A percentile compares a stretch with the other conserved stretches of the same genome.
Evolutionary conservation across 2,329 filamentous ascomycete genomes (phyloP).

Genomic region (Tolypocladium endophyticum): DNA sequence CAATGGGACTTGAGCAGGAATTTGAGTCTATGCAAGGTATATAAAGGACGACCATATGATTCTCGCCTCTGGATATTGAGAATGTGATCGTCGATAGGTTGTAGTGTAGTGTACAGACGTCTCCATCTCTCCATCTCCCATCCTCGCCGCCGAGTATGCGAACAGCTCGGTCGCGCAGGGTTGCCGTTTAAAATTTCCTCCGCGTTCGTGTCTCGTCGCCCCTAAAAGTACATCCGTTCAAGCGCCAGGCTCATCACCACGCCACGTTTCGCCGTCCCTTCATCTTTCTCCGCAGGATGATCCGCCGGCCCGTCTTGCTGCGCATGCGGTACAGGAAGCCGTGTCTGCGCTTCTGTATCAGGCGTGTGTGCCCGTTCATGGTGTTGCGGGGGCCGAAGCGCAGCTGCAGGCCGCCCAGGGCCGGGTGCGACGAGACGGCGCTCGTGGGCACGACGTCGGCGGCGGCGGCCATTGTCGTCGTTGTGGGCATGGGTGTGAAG

Average conservation of each 20-base stretch:
- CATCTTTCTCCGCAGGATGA: conserved; percentile 36
- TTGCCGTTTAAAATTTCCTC: background rate
- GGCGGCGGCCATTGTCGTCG: conserved; percentile 4
- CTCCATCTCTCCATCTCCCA: background rate
- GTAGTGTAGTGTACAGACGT: background rate
- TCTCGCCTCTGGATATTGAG: background rate
- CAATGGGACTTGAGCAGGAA: too few relatives aligned
- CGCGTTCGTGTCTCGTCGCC: too few relatives aligned
- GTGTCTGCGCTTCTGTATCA: conserved; percentile 48
- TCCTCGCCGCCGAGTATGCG: background rate
- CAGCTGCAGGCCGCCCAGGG: conserved; percentile 39
- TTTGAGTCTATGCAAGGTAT: background rate
- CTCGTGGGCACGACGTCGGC: conserved; percentile 4
- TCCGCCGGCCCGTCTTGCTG: conserved; percentile 41
- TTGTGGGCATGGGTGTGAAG: conserved; percentile 16
- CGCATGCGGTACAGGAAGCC: conserved; percentile 44
- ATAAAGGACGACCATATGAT: background rate
- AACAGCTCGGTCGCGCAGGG: background rate
- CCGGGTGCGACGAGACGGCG: conserved; percentile 41
- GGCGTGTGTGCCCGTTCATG: conserved; percentile 41
- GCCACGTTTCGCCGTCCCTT: conserved; percentile 40
- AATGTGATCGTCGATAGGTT: background rate
- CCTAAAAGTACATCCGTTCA: background rate
- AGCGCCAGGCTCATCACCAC: conserved; percentile 8
- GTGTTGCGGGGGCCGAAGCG: conserved; percentile 50